A percentile compares a stretch with the other conserved stretches of the same genome.
Evolutionary conservation across 768 basidiomycete species (phyloP).

Genomic region (Cystobasidium tubakii): DNA sequence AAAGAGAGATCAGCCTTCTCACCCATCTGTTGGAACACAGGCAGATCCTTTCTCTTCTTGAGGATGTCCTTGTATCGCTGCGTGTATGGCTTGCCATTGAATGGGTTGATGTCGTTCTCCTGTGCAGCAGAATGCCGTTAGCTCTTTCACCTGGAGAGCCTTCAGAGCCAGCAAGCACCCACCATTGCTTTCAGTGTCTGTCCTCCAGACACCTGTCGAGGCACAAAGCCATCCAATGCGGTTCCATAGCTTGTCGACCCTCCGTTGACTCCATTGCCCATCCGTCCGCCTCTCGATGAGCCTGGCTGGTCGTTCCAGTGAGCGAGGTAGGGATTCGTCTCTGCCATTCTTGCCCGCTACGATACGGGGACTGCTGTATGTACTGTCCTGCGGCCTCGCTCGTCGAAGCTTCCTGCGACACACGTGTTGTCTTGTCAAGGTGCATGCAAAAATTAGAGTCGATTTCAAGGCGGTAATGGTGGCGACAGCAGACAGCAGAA

Average conservation of each 20-base stretch:
- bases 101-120: conserved; percentile 79
- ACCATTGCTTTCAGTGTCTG: conserved; percentile 70
- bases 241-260: conserved; percentile 44
- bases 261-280: conserved; percentile 22
- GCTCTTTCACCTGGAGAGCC: conserved; percentile 10
- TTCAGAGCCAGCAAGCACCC: conserved; percentile 6
- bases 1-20: background rate
- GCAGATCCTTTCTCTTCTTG: conserved; percentile 74
- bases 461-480: background rate
- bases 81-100: conserved; percentile 72
- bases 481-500: no score
- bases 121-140: conserved; percentile 47
- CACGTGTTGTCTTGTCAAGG: background rate
- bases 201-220: conserved; percentile 61
- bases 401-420: no score
- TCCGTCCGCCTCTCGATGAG: conserved; percentile 24
- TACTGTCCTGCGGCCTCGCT: background rate
- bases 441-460: background rate
- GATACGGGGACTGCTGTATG: background rate
- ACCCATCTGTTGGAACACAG: conserved; percentile 85
- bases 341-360: background rate
- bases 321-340: conserved; percentile 57
- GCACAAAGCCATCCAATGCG: conserved; percentile 62
- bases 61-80: conserved; percentile 79
- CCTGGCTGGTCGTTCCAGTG: conserved; percentile 47